Evolutionary conservation across 352 stramenopile species (phyloP), one percentile per base, ranked within the genome.

Genomic region (Achlya hypogyna): DNA sequence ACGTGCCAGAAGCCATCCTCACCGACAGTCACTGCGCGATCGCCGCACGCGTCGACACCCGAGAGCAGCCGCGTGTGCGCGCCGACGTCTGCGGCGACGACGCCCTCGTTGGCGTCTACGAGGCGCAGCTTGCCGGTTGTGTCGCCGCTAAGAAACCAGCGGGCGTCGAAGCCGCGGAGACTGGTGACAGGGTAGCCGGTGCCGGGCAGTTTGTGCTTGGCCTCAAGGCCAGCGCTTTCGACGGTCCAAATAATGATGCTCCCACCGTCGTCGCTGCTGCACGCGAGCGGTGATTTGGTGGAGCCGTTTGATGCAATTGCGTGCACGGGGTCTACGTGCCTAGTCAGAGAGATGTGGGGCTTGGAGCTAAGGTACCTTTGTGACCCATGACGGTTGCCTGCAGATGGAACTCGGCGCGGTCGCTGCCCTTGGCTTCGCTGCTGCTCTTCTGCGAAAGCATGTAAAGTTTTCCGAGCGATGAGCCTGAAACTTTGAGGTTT

Each of bases 1-100:
- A 91, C 77, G 63, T 93, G 89, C 51, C 91, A 52, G 69, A 87
- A 93, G 12, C 79, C 89, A 66, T 94, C 79, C 62, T 92, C 82
- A 9, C 82, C 78, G 38, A 91, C 81, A 0, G 79, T 86, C 53
- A 78, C 81, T 45, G 87, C 63, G 51, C 75, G 71, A 43, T 78
- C 71, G 28, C 84, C 81, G 42, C 71, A 69, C 28, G 74, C 67
- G 51, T 88, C 83, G 23, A 92, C 53, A 10, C 78, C 83, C 1
- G 80, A 89, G 71, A 91, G 77, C 1, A 79, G 79, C 1, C 85
- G 81, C 8, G 80, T 84, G 62, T 90, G 83, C 18, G 80, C 85
- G 25, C 77, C 79, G 38, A 93, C 71, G 66, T 92, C 80, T 1
- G 83, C 75, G 29, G 58, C 23, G 5, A 65, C 28, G 14, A 38